phyloP scores from a whole-genome alignment of 2,329 filamentous ascomycete species.

The Bipolaris sorokiniana region DNA sequence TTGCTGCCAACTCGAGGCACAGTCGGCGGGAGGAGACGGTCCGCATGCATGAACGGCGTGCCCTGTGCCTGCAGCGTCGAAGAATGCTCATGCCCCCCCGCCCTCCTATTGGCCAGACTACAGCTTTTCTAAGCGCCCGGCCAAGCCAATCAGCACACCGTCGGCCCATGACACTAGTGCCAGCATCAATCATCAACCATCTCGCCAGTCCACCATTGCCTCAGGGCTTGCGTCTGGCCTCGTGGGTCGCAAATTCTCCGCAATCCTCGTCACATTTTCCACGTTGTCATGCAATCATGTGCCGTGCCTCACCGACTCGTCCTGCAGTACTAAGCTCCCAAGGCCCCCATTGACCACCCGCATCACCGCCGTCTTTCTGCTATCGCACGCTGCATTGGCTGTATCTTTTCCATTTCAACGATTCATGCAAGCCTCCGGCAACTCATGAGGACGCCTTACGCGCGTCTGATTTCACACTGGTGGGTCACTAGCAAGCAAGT shows the following conservation, averaged over 20 bases:
- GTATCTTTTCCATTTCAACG: background rate
- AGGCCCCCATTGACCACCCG: constrained; percentile 13
- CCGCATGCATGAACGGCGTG: constrained; percentile 30
- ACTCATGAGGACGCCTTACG: constrained; percentile 1
- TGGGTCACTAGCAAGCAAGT: background rate
- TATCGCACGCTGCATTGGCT: constrained; percentile 20
- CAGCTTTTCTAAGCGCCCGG: constrained; percentile 23
- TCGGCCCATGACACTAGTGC: constrained; percentile 18
- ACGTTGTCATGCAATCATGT: constrained; percentile 22
- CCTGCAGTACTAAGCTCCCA: background rate
- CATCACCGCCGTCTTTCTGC: constrained; percentile 20
- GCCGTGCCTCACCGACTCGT: constrained; percentile 10
- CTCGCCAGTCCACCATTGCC: background rate
- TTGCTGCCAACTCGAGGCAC: constrained; percentile 28
- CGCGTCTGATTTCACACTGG: background rate
- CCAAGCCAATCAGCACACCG: constrained; percentile 14
- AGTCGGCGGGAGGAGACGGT: constrained; percentile 31
- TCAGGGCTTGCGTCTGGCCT: constrained; percentile 15
- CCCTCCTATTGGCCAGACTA: constrained; percentile 16
- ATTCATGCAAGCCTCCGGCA: constrained; percentile 14
- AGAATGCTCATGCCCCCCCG: constrained; percentile 10
- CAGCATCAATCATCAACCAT: background rate
- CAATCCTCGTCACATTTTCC: constrained; percentile 9
- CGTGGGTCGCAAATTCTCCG: constrained; percentile 19
- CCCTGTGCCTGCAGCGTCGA: constrained; percentile 22